A percentile compares a stretch with the other conserved stretches of the same genome.
Evolutionary conservation across 225 moss, liverwort and hornwort genomes (phyloP).

Genomic region (Antitrichia curtipendula): DNA sequence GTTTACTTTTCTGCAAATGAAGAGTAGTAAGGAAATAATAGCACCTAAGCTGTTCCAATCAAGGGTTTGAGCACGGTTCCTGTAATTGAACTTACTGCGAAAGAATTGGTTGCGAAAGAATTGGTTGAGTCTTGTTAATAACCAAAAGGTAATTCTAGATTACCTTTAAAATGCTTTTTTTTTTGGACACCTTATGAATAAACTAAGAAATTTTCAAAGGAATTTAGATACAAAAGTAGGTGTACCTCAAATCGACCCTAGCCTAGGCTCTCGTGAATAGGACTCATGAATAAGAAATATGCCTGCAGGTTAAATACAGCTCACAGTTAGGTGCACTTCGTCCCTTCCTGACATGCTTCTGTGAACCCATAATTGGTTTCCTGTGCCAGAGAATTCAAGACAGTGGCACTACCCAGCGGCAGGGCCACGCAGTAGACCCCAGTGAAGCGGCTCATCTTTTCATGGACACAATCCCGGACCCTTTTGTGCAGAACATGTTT

Average conservation of each 20-base stretch:
- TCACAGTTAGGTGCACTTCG: background rate
- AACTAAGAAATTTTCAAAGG: background rate
- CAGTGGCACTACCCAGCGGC: background rate
- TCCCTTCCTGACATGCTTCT: background rate
- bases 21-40: background rate
- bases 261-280: background rate
- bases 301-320: background rate
- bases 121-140: background rate
- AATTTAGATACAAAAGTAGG: background rate
- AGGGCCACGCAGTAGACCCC: background rate
- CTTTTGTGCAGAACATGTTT: conserved; percentile 54
- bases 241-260: background rate
- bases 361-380: background rate
- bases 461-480: background rate
- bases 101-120: background rate
- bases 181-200: background rate
- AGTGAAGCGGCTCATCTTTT: background rate
- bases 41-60: background rate
- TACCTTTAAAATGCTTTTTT: no score
- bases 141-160: background rate
- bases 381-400: background rate
- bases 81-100: background rate
- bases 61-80: background rate
- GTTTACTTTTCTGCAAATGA: background rate
- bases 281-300: background rate